Evolutionary conservation across 306 rosid genomes (phyloP), one percentile per base, ranked within the genome.

Genomic region (Echinosophora koreensis): DNA sequence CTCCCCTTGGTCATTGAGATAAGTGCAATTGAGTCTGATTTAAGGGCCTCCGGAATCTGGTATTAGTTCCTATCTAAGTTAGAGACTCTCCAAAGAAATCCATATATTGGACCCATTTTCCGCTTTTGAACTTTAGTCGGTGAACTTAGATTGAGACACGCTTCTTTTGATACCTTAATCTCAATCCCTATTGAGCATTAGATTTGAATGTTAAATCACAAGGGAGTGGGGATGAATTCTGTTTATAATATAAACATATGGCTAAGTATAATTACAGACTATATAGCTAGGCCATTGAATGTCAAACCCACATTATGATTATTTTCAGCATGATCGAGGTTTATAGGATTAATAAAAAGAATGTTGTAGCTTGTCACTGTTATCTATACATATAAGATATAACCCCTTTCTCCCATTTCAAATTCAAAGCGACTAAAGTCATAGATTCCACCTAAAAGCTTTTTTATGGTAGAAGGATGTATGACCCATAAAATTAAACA

Each of bases 51-150:
- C 34, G 52, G 61, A 55, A 79, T 90, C 69, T 66, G 89, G 84
- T 82, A 82, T 78, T 17, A 49, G 80, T 86, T 76, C 30, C 85
- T 71, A 41, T 90, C 88, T 5, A 69, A 69, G 70, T 34, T 54
- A 49, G 70, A 46, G 72, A 47, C 67, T 32, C 41, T 55, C 54
- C 7, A 13, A 57, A 81, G 71, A 67, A 74, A 77, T 7, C 2
- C 27, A 30, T 14, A 22, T 18, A 83, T 52, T 41, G 81, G 86
- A 51, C 81, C 86, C 85, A 68, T 71, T 11, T 15, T 27, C 13
- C 35, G 39, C 60, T 70, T 81, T 81, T 66, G 12, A 34, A 57
- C 22, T 27, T 60, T 69, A 86, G 87, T 8, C 70, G 61, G 76
- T 71, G 74, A 27, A 61, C 41, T 5, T 51, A 39, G 84, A 84